Evolutionary conservation across 345 rosid species (phyloP), one percentile per base, ranked within the genome.

Genomic region (Rhizophora apiculata): DNA sequence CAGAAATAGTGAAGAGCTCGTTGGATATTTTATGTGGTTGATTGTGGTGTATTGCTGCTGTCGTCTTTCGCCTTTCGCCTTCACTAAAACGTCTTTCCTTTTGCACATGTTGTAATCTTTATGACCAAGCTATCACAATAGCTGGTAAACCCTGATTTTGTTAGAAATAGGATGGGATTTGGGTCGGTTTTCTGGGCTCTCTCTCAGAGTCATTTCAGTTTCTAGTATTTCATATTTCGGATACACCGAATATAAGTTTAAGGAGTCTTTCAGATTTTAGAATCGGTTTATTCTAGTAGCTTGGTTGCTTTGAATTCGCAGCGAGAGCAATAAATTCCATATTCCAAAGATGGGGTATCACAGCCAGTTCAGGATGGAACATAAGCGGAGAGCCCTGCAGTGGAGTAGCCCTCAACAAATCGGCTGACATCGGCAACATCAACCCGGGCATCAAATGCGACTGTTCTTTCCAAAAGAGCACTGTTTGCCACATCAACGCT

Each of bases 401-500:
- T 15, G 75, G 91, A 65, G 68, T 66, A 2, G 89, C 91, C 58
- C 53, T 69, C 6, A 65, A 54, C 26, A 48, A 62, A 7, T 49
- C 60, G n/a, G 7, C 70, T 79, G 29, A 8, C 52, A 75, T 81
- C 37, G 74, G 70, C 64, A 67, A 72, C 57, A 0, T 5, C 78
- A 83, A 86, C 27, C 89, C 90, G 18, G 77, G 82, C 18, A 85
- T 86, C 79, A 83, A 71, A 79, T 88, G 94, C 76, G 85, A 79
- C 63, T 88, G 94, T 64, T 52, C 85, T 69, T 77, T 18, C 52
- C 57, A 10, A 21, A 65, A 31, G 26, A 46, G 57, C 67, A 71
- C 89, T 5, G 39, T 76, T 67, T 81, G 88, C 73, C 90, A 62
- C 69, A 82, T 86, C 54, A 79, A 78, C 6, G 74, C 74, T 3